Evolutionary conservation across 73 alveolate genomes (phyloP).

Genomic region (Tetrahymena borealis): DNA sequence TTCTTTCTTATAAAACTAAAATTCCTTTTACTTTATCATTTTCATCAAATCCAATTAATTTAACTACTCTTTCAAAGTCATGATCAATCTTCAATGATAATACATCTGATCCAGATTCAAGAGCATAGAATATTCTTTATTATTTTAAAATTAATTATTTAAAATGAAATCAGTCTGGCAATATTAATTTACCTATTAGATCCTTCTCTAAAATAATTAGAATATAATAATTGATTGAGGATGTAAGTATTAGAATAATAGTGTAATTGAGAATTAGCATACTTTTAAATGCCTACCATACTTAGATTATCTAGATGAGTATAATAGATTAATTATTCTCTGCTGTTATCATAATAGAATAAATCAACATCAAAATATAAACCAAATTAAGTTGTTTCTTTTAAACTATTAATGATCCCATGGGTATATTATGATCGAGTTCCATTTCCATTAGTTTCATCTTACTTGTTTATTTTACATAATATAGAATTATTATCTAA

Average conservation of each 20-base stretch:
- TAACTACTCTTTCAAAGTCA: neutral
- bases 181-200: neutral
- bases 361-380: neutral
- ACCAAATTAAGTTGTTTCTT: neutral
- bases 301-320: neutral
- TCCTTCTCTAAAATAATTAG: neutral
- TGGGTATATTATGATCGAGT: no score
- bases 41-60: neutral
- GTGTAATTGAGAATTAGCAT: neutral
- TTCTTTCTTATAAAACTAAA: neutral
- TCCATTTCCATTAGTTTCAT: no score
- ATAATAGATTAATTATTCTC: neutral
- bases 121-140: neutral
- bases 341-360: neutral
- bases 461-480: no score
- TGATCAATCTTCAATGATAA: neutral
- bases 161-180: neutral
- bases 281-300: neutral
- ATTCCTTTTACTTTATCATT: neutral
- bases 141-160: neutral
- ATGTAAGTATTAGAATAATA: neutral
- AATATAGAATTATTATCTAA: neutral
- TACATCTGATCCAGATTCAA: neutral
- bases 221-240: neutral
- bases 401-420: no score